Evolutionary conservation across 805 yeast genomes (phyloP), one percentile per base, ranked within the genome.

Genomic region (Candida cerambycidarum): DNA sequence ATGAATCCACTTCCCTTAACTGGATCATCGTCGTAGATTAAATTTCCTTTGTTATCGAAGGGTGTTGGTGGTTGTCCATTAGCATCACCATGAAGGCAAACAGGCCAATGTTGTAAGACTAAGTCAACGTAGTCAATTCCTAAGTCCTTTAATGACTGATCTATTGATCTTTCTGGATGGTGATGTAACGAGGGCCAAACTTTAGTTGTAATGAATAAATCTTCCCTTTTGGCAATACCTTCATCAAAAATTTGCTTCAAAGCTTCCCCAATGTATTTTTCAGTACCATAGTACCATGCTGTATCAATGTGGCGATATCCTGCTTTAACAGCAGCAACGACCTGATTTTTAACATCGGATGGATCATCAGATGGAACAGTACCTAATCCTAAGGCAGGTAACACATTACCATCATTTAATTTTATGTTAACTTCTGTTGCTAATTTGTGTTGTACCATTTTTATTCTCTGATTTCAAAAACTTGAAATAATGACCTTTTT

Each of bases 341-440:
- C 69, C 48, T 64, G 69, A 17, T 61, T 50, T 41, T 57, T 62
- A 6, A 63, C 63, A 15, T 57, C 67, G 4, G 47, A 47, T n/a
- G 58, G 59, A 38, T 60, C 63, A 8, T 55, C 57, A 4, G 67
- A 54, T 5, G 67, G 59, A 2, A 63, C 65, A 13, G 70, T 66
- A 10, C 93, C 93, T 28, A 85, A 67, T 0, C 87, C 90, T 30
- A 84, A 57, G 2, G 82, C 82, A 3, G 92, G 92, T 43, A 85
- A 77, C 24, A 53, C 56, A 34, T 65, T 60, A 14, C 89, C 89
- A 52, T 80, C 76, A 61, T 77, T 77, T 30, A 85, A 68, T 6
- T 65, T 67, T 49, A 78, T 70, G 18, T 56, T 52, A 23, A 71
- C 60, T 34, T 63, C 68, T 2, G 75, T 71, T 7, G 69, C 65